Conservation (phyloP, 768 basidiomycete genomes). For the Serendipita sp. region DNA sequence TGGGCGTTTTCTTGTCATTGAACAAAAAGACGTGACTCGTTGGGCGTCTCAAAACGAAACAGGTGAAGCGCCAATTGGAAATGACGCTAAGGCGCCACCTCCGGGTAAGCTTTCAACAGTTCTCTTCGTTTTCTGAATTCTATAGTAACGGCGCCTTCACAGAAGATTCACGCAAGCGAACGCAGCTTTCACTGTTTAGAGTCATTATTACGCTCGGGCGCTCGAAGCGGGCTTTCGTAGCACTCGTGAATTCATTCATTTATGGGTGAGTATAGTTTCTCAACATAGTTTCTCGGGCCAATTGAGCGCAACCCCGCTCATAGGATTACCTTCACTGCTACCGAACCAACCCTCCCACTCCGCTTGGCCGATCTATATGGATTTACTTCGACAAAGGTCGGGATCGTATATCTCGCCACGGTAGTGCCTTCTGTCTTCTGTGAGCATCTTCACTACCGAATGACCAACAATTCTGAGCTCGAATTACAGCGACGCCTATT, state of each 20-base stretch:
- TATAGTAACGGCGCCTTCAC: neutral
- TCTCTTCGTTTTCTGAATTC: too few species aligned
- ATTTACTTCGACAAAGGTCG: slow-evolving; percentile 35
- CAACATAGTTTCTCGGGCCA: neutral
- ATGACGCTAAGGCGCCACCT: neutral
- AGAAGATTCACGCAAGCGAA: neutral
- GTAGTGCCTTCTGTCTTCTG: slow-evolving; percentile 51
- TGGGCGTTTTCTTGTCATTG: slow-evolving; percentile 40
- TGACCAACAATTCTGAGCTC: slow-evolving; percentile 20
- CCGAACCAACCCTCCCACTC: slow-evolving; percentile 43
- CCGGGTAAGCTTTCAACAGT: neutral
- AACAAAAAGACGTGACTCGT: slow-evolving; percentile 33
- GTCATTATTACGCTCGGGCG: slow-evolving; percentile 29
- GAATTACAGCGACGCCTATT: slow-evolving; percentile 23
- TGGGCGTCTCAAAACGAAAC: slow-evolving; percentile 31
- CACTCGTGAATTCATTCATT: slow-evolving; percentile 30
- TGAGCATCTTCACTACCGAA: slow-evolving; percentile 27
- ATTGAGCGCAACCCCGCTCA: neutral
- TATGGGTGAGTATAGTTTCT: slow-evolving; percentile 32
- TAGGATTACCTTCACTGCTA: slow-evolving; percentile 33
- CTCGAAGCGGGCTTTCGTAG: slow-evolving; percentile 34
- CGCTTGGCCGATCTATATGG: slow-evolving; percentile 36
- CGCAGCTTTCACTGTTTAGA: slow-evolving; percentile 23
- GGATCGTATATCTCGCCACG: slow-evolving; percentile 50
- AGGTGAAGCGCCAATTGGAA: neutral